These are phyloP conservation scores for Globisporangium camurandrum DNA, from an alignment of 352 stramenopile species.

Conservation along the genomic window DNA sequence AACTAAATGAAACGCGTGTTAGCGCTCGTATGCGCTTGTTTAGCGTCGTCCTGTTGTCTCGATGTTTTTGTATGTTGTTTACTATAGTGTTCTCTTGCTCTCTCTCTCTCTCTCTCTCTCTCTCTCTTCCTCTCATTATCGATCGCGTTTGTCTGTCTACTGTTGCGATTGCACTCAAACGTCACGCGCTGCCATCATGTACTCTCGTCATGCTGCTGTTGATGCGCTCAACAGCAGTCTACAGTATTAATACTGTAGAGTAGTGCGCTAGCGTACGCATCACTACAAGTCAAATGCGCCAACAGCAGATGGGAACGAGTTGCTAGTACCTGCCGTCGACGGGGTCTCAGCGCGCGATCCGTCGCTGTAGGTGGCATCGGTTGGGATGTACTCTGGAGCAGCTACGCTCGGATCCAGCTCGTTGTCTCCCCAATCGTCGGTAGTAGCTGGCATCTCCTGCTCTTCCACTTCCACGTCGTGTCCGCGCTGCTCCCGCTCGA, in stretches of 20 bases:
- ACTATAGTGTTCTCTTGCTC: not conserved
- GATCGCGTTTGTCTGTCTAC: not conserved
- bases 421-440: not conserved
- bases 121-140: not conserved
- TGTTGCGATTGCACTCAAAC: no score
- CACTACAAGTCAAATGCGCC: no score
- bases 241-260: no score
- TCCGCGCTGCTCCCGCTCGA: no score
- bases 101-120: not conserved
- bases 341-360: conserved; percentile 4
- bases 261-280: no score
- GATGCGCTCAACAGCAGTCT: no score
- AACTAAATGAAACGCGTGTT: not conserved
- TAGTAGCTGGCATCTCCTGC: no score
- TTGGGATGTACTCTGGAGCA: conserved; percentile 23
- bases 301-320: conserved; percentile 9
- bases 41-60: not conserved
- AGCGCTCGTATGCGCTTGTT: not conserved
- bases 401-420: not conserved
- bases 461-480: no score
- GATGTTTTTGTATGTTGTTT: no score
- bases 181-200: no score
- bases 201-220: no score
- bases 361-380: conserved; percentile 25
- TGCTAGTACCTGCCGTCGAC: not conserved